These are phyloP conservation scores for Phialophora expanda DNA, from an alignment of 2,329 filamentous ascomycete species.

Conservation along the genomic window DNA sequence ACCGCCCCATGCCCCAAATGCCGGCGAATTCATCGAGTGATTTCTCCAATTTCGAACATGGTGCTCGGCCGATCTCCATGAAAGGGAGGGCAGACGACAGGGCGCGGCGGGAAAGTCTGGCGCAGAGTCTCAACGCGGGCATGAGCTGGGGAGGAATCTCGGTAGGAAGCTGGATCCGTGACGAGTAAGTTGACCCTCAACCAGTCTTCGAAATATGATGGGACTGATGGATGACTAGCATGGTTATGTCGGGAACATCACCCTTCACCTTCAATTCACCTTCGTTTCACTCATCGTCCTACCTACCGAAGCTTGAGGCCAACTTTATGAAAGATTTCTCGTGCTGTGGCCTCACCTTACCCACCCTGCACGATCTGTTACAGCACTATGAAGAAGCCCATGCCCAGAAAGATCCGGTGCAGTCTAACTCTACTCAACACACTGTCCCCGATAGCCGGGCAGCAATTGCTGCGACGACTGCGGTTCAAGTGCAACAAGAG, in stretches of 20 bases:
- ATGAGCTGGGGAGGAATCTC: slow-evolving; percentile 98
- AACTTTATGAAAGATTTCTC: slow-evolving; percentile 98
- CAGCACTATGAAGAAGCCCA: slow-evolving; percentile 97
- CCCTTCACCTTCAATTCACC: slow-evolving; percentile 80
- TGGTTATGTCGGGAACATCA: slow-evolving; percentile 96
- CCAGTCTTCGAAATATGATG: background rate
- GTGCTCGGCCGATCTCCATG: slow-evolving; percentile 66
- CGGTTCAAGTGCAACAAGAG: slow-evolving; percentile 57
- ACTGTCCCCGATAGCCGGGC: slow-evolving; percentile 57
- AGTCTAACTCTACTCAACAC: slow-evolving; percentile 55
- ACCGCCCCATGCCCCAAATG: slow-evolving; percentile 37
- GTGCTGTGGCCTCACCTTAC: slow-evolving; percentile 87
- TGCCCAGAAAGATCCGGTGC: slow-evolving; percentile 68
- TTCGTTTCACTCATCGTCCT: slow-evolving; percentile 94
- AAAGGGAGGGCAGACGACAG: slow-evolving; percentile 54
- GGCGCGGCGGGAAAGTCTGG: slow-evolving; percentile 62
- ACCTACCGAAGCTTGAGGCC: slow-evolving; percentile 92
- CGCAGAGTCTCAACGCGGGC: slow-evolving; percentile 70
- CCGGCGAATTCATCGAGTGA: slow-evolving; percentile 39
- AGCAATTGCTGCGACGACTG: slow-evolving; percentile 51
- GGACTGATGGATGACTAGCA: slow-evolving; percentile 59
- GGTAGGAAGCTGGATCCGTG: slow-evolving; percentile 93
- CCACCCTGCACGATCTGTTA: slow-evolving; percentile 90
- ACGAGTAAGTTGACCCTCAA: slow-evolving; percentile 76
- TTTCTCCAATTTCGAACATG: slow-evolving; percentile 43